Conservation (phyloP, 768 basidiomycete species). For the Russula virescens region DNA sequence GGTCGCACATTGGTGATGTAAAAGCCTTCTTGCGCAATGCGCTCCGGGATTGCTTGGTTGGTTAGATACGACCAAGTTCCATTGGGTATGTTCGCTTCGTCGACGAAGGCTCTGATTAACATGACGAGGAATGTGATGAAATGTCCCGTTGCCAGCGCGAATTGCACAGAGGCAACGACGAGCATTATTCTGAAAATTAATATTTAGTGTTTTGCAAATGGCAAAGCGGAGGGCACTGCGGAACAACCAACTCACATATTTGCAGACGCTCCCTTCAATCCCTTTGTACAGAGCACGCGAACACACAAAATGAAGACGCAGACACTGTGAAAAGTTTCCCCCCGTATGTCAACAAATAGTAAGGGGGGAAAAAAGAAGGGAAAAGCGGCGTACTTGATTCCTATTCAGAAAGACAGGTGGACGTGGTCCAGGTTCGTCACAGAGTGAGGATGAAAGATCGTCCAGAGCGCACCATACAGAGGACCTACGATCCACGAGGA, state of each 20-base stretch:
- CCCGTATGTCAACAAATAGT: background rate
- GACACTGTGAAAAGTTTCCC: background rate
- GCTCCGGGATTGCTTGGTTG: constrained; percentile 7
- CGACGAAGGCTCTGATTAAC: constrained; percentile 4
- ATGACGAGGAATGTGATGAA: constrained; percentile 10
- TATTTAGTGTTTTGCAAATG: too few species aligned
- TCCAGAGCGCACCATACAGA: constrained; percentile 7
- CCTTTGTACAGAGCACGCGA: background rate
- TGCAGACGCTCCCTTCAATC: background rate
- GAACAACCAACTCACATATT: constrained; percentile 1
- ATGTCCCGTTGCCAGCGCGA: constrained; percentile 13
- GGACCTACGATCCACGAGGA: constrained; percentile 10
- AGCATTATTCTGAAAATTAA: constrained; percentile 10
- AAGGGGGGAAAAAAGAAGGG: too few species aligned
- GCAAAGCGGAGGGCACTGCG: background rate
- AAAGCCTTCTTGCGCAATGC: constrained; percentile 1
- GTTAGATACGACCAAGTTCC: background rate
- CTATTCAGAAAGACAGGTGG: background rate
- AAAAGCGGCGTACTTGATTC: constrained; percentile 6
- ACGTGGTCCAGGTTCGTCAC: background rate
- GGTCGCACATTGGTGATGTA: constrained; percentile 15
- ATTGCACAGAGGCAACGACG: constrained; percentile 7
- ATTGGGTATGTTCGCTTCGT: background rate
- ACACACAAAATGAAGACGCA: constrained; percentile 13
- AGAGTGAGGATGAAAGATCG: background rate